A percentile compares a stretch with the other conserved stretches of the same genome.
phyloP scores from a whole-genome alignment of 208 protist genomes.

The Trichomonas vaginalis region DNA sequence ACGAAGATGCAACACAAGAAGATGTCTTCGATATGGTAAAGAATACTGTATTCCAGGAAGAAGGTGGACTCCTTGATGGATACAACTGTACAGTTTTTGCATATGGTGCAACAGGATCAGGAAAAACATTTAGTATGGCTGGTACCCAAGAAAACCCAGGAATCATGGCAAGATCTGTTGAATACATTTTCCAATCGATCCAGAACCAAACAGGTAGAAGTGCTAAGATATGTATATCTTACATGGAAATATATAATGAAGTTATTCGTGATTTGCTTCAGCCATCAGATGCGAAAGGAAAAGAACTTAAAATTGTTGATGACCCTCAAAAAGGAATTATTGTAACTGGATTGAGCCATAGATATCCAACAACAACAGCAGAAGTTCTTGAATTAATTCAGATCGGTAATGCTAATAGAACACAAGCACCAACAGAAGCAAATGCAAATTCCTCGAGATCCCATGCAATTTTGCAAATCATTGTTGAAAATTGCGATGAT shows the following conservation, averaged over 20 bases:
- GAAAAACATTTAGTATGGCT: constrained; percentile 16
- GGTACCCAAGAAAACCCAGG: neutral
- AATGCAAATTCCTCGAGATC: constrained; percentile 15
- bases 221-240: neutral
- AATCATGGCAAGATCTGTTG: neutral
- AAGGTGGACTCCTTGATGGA: neutral
- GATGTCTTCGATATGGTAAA: constrained; percentile 3
- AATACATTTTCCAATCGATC: neutral
- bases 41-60: neutral
- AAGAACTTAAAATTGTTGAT: neutral
- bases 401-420: neutral
- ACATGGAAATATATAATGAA: constrained; percentile 19
- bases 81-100: constrained; percentile 6
- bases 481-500: neutral
- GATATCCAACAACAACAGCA: neutral
- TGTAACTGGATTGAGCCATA: neutral
- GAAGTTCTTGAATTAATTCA: constrained; percentile 3
- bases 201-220: neutral
- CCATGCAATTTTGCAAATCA: neutral
- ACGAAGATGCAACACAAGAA: neutral
- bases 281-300: neutral
- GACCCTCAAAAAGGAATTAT: constrained; percentile 6
- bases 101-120: constrained; percentile 2
- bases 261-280: neutral
- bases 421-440: neutral